Evolutionary conservation across 352 stramenopile species (phyloP).

Genomic region (Phytophthora hibernalis): DNA sequence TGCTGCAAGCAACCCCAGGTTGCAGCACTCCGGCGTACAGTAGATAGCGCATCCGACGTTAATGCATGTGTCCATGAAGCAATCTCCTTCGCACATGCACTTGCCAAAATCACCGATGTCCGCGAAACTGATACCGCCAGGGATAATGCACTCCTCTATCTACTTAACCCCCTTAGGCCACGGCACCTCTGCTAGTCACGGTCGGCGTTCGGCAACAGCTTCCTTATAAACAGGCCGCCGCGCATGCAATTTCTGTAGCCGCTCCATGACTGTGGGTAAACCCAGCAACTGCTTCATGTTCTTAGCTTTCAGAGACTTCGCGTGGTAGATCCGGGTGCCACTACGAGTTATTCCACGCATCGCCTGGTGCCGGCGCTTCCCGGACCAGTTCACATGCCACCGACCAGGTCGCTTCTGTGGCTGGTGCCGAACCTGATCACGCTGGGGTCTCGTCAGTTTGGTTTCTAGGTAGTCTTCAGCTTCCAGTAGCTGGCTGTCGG

Average conservation of each 20-base stretch:
- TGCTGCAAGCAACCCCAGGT: too few relatives aligned
- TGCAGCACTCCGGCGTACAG: too few relatives aligned
- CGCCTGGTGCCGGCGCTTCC: neutral
- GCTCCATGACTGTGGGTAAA: neutral
- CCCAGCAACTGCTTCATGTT: neutral
- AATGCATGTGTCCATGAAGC: too few relatives aligned
- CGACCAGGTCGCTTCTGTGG: neutral
- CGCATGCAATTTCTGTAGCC: neutral
- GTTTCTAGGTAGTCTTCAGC: neutral
- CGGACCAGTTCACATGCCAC: neutral
- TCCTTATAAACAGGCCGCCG: too few relatives aligned
- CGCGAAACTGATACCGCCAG: neutral
- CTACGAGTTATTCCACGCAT: constrained; percentile 1
- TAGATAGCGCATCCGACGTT: too few relatives aligned
- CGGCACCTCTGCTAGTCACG: neutral
- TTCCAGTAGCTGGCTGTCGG: neutral
- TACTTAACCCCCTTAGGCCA: neutral
- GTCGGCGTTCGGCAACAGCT: too few relatives aligned
- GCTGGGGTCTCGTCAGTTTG: neutral
- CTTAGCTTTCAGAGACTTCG: neutral
- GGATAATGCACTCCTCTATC: neutral
- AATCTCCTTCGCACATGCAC: too few relatives aligned
- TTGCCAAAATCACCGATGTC: neutral
- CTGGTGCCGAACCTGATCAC: neutral
- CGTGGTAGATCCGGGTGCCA: neutral